Evolutionary conservation across 371 early-diverging fungal species (phyloP), one percentile per base, ranked within the genome.

Genomic region (Syncephalastrum monosporum): DNA sequence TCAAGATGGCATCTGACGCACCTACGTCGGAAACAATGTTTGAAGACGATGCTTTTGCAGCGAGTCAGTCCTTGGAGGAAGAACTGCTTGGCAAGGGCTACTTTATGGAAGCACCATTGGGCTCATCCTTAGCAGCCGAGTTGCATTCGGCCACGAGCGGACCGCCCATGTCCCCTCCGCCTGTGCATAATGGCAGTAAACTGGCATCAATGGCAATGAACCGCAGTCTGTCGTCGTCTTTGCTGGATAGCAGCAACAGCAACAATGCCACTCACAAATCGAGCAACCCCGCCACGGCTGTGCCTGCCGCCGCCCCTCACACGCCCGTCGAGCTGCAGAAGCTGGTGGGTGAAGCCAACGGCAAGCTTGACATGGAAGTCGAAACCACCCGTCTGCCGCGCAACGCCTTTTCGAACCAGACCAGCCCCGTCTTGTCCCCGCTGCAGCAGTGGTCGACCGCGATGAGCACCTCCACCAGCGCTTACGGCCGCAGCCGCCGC

Each of bases 71-170:
- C 12, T 48, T 77, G 33, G 73, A 77, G 65, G 78, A 77, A 42
- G 78, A 77, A 52, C 69, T 77, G 46, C 65, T 77, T 33, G 78
- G 75, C 8, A 70, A 74, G 61, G 75, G 78, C 0, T 74, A 77
- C 44, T 66, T 55, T 55, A 61, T 58, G 61, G 63, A 63, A 23
- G 66, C 67, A 23, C 77, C 71, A 24, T 50, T 77, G 42, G 75
- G 75, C 7, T 74, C 78, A 27, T 77, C 78, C 46, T 56, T 77
- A 27, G 78, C 78, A 17, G 78, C 78, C n/a, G 78, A 77, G 59
- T 64, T 77, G 10, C 71, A 77, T 53, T 77, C 78, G 6, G 78
- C 78, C 29, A 68, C 68, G n/a, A 53, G 56, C 45, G 57, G 50
- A n/a, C 65, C 69, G 19, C 58, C 55, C 19, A 45, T 58, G 24